These are phyloP conservation scores for Candida pseudofarinosa DNA, from an alignment of 805 yeast species.

Conservation along the genomic window DNA sequence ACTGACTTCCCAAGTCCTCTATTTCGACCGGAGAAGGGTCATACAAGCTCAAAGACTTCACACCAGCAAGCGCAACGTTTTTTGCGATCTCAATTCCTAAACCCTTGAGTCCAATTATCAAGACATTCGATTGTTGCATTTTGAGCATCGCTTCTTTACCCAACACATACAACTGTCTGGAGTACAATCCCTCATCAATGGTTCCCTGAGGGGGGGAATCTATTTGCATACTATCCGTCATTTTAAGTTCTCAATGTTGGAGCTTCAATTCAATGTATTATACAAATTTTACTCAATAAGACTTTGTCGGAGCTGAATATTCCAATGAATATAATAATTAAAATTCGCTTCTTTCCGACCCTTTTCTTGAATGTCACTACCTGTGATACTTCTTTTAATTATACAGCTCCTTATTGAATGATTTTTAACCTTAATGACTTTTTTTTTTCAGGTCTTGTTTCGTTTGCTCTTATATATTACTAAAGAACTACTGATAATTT, in stretches of 20 bases:
- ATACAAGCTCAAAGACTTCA: slow-evolving; percentile 79
- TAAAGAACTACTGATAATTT: not conserved
- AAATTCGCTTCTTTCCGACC: not conserved
- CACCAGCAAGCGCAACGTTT: slow-evolving; percentile 96
- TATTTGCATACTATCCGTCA: slow-evolving; percentile 36
- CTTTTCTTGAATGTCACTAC: not conserved
- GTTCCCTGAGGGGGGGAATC: slow-evolving; percentile 39
- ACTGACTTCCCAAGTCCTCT: slow-evolving; percentile 83
- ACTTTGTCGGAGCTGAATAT: not conserved
- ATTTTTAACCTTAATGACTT: not conserved
- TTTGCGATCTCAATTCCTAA: slow-evolving; percentile 95
- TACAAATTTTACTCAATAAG: not conserved
- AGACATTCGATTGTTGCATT: slow-evolving; percentile 92
- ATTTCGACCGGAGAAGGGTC: slow-evolving; percentile 71
- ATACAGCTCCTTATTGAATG: not conserved
- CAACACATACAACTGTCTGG: slow-evolving; percentile 92
- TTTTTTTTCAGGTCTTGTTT: not conserved
- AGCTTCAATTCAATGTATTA: not conserved
- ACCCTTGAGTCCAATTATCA: slow-evolving; percentile 86
- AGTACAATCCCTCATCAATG: slow-evolving; percentile 92
- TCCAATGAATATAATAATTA: not conserved
- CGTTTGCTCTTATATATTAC: not conserved
- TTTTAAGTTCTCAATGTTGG: slow-evolving; percentile 3
- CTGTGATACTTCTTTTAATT: not conserved
- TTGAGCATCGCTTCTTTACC: slow-evolving; percentile 98